A percentile compares a stretch with the other conserved stretches of the same genome.
These are phyloP conservation scores for Fusarium kyushuense DNA, from an alignment of 2,329 filamentous ascomycete species.

Conservation along the genomic window DNA sequence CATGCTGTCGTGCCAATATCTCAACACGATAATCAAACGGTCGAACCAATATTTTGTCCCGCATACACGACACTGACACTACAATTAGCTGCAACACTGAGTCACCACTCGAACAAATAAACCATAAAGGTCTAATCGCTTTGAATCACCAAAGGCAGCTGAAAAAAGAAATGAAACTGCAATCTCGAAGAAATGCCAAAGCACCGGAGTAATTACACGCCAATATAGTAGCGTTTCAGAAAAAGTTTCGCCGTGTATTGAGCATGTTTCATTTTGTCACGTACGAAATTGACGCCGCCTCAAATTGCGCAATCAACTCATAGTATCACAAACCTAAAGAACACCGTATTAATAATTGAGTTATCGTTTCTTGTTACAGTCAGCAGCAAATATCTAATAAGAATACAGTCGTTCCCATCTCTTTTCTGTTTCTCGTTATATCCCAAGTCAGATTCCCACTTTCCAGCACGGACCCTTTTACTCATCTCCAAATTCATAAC, in stretches of 20 bases:
- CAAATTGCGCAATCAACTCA: slow-evolving; percentile 44
- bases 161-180: slow-evolving; percentile 1
- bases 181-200: neutral
- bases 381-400: slow-evolving; percentile 29
- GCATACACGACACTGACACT: neutral
- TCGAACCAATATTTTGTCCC: neutral
- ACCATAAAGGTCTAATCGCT: neutral
- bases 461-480: slow-evolving; percentile 13
- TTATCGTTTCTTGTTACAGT: slow-evolving; percentile 24
- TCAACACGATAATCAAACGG: too few species aligned
- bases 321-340: neutral
- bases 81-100: neutral
- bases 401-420: neutral
- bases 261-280: slow-evolving; percentile 44
- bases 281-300: slow-evolving; percentile 21
- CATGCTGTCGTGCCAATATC: neutral
- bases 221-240: slow-evolving; percentile 29
- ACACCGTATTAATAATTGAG: slow-evolving; percentile 42
- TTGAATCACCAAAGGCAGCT: neutral
- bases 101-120: neutral
- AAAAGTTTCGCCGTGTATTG: slow-evolving; percentile 41
- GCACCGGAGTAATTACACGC: slow-evolving; percentile 18
- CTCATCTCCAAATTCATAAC: slow-evolving; percentile 10
- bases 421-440: neutral
- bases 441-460: slow-evolving; percentile 14